Base-by-base conservation (phyloP, 1,284 basidiomycete species). In the Termitomyces sp. region DNA sequence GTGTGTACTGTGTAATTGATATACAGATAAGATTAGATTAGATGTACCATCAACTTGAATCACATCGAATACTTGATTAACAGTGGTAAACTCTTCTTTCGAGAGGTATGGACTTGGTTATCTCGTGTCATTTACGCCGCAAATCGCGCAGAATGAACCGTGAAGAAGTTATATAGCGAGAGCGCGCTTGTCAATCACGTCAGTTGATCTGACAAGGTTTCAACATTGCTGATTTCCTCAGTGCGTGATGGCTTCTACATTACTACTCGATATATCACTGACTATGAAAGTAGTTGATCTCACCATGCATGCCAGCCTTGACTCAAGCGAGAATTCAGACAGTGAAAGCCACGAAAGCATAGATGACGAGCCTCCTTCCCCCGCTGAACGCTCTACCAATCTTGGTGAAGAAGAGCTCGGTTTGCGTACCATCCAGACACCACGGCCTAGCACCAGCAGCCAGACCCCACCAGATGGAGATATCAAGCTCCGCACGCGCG, bases 181-280 rank as follows among this genome's bases (percentile, higher is more conserved):
- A n/a, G n/a, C n/a, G n/a, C n/a, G n/a, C n/a, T n/a, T n/a, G n/a
- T n/a, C n/a, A n/a, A n/a, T n/a, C n/a, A n/a, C n/a, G n/a, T n/a
- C n/a, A n/a, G n/a, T n/a, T n/a, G n/a, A n/a, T n/a, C n/a, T n/a
- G n/a, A 7, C 74, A 84, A n/a, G 96, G 96, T 0, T 98, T 94
- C 72, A 99, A 99, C 66, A 90, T 98, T 61, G 95, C 94, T 0
- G 96, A 99, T 70, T 96, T 86, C 68, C 72, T 97, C 56, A 97
- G 91, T 92, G 65, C 56, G 87, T 79, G 5, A 19, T 10, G 8
- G 28, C 14, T 16, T 44, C 16, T 51, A 4, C 10, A 34, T 35
- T 14, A 0, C 39, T 8, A 37, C 31, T 4, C 2, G 9, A 39
- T n/a, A 13, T 28, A 26, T 11, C 9, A 16, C 39, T 49, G 14